These are phyloP conservation scores for Quercus phellos DNA, from an alignment of 331 rosid genomes.

Conservation along the genomic window DNA sequence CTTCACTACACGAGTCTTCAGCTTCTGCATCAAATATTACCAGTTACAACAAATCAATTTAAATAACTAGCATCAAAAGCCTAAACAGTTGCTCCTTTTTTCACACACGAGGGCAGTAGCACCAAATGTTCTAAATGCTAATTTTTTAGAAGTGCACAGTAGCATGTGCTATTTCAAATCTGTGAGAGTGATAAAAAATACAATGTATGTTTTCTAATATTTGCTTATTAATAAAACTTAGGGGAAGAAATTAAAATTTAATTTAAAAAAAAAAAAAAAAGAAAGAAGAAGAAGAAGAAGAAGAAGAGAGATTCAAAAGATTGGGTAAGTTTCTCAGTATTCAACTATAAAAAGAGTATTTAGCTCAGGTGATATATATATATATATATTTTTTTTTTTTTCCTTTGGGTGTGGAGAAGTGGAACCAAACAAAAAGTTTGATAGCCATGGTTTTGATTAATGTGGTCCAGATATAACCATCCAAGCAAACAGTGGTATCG, in stretches of 20 bases:
- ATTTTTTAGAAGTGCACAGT: too few relatives aligned
- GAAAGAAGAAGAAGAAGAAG: too few relatives aligned
- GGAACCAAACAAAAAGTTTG: not conserved
- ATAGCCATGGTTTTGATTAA: too few relatives aligned
- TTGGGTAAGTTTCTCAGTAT: not conserved
- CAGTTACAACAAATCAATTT: constrained; percentile 16
- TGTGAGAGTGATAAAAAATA: not conserved
- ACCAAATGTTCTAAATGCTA: too few relatives aligned
- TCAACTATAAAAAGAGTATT: not conserved
- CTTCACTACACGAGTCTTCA: constrained; percentile 63
- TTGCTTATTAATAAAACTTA: not conserved
- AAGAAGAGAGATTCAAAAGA: not conserved
- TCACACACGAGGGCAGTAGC: not conserved
- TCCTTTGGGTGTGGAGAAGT: too few relatives aligned
- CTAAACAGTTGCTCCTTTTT: not conserved
- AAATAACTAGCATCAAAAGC: not conserved
- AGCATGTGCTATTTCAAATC: too few relatives aligned
- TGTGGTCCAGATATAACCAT: not conserved
- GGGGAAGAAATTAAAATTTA: too few relatives aligned
- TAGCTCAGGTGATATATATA: not conserved
- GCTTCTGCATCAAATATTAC: constrained; percentile 45
- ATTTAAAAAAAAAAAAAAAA: not conserved
- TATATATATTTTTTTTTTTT: not conserved
- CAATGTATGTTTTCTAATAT: too few relatives aligned
- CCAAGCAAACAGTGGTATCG: not conserved